A percentile compares a stretch with the other conserved stretches of the same genome.
Conservation (phyloP, 805 yeast species). For the Candida corydali region DNA sequence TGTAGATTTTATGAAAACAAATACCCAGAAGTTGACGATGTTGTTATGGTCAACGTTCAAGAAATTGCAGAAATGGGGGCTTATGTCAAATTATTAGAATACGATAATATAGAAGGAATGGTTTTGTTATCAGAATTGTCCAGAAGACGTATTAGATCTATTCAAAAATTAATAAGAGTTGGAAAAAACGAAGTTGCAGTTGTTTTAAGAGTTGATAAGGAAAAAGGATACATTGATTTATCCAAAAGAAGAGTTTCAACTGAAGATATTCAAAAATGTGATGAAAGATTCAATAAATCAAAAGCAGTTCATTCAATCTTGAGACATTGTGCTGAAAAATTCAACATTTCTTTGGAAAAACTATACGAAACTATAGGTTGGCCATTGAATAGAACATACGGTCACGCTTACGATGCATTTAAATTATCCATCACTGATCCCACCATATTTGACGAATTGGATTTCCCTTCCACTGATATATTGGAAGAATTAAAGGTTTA, state of each 20-base stretch:
- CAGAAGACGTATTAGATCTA: conserved; percentile 97
- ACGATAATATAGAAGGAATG: conserved; percentile 99
- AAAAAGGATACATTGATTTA: conserved; percentile 95
- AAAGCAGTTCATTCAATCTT: conserved; percentile 97
- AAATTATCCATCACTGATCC: conserved; percentile 92
- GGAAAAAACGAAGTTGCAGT: conserved; percentile 98
- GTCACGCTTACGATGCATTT: conserved; percentile 97
- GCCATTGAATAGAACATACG: conserved; percentile 94
- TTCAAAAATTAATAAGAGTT: conserved; percentile 94
- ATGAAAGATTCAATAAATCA: conserved; percentile 93
- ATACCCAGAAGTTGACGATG: conserved; percentile 98
- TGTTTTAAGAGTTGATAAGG: conserved; percentile 96
- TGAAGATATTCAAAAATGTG: conserved; percentile 95
- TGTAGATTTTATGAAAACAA: conserved; percentile 98
- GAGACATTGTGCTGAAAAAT: conserved; percentile 97
- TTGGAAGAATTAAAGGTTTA: conserved; percentile 82
- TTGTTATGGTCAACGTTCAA: conserved; percentile 97
- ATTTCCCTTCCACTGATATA: conserved; percentile 67
- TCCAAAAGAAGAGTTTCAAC: conserved; percentile 98
- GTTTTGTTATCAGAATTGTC: conserved; percentile 91
- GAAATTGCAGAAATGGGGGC: conserved; percentile 99
- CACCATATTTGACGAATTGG: conserved; percentile 75
- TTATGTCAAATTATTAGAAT: conserved; percentile 90
- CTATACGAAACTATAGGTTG: conserved; percentile 90
- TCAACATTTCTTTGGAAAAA: conserved; percentile 78